phyloP scores from a whole-genome alignment of 176 grass and related monocot species.

The Avena eriantha region DNA sequence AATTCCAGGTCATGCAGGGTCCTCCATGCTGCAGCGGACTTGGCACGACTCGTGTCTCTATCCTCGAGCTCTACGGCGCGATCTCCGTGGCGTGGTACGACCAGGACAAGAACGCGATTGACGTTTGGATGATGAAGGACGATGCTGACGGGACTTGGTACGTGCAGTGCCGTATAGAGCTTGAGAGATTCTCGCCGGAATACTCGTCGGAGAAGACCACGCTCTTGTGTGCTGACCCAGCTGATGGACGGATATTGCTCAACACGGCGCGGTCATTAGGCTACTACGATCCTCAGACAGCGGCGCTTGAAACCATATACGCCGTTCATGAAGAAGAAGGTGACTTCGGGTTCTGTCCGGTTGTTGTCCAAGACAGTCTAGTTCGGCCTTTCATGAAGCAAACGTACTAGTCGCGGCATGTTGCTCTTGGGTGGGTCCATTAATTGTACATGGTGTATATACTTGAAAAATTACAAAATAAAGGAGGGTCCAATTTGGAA shows the following conservation, averaged over 20 bases:
- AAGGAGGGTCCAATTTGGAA: no score
- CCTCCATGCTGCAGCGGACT: neutral
- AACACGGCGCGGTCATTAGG: neutral
- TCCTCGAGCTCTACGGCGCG: neutral
- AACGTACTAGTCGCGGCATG: no score
- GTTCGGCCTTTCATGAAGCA: no score
- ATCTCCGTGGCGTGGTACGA: neutral
- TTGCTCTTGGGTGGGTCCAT: no score
- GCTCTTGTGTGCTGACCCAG: neutral
- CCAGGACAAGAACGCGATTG: neutral
- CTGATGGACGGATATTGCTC: constrained; percentile 5
- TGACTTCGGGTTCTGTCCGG: neutral
- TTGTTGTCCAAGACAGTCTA: constrained; percentile 15
- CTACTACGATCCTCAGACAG: constrained; percentile 4
- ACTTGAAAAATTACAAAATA: no score
- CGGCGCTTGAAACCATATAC: constrained; percentile 2
- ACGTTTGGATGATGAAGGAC: neutral
- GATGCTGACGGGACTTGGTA: neutral
- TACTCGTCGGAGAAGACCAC: neutral
- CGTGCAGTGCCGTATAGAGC: neutral
- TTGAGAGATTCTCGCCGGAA: neutral
- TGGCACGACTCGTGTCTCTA: no score
- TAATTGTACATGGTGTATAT: no score
- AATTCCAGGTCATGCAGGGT: constrained; percentile 12
- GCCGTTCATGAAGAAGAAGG: neutral